Evolutionary conservation across 495 filamentous ascomycete species (phyloP), one percentile per base, ranked within the genome.

Genomic region (Penicillium crystallinum): DNA sequence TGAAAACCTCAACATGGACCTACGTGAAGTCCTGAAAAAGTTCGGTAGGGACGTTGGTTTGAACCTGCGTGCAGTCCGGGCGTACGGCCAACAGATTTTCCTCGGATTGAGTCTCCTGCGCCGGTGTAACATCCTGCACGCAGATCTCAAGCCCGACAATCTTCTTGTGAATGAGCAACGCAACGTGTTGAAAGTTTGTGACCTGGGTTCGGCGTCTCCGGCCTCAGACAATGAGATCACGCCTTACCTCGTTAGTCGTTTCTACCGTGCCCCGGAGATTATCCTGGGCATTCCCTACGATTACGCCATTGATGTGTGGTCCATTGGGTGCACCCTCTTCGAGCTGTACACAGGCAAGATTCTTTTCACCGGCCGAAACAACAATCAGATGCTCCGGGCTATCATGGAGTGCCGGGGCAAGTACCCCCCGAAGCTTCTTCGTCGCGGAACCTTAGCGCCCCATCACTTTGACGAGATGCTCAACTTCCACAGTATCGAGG

Each of bases 301-400:
- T 67, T 95, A 89, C 64, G 89, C 88, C 27, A 90, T 97, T 63
- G 93, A 98, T 66, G 85, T 96, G 69, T 98, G 93, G 93, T 91
- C 91, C 11, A 88, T 97, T 57, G 93, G 93, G 14, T 97, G 95
- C 71, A 98, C 93, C 19, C 74, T 98, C 22, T 98, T 92, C 69
- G 93, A 98, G 69, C 77, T 98, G 25, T 97, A 91, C 76, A 97
- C 95, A 0, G 92, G 95, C 52, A 96, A 96, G 69, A 97, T 98
- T 53, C 77, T 98, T 36, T 98, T 98, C 72, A 89, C 86, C 2
- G 93, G 95, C 39, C 84, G 87, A 49, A 91, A 88, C 73, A 98
- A 98, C 76, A 97, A 98, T 64, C 90, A 95, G 67, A 97, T 97
- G 93, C 80, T 98, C 12, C 85, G 87, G 49, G 85, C 88, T 12